These are phyloP conservation scores for Syzygium aqueum DNA, from an alignment of 345 rosid genomes.

Conservation along the genomic window DNA sequence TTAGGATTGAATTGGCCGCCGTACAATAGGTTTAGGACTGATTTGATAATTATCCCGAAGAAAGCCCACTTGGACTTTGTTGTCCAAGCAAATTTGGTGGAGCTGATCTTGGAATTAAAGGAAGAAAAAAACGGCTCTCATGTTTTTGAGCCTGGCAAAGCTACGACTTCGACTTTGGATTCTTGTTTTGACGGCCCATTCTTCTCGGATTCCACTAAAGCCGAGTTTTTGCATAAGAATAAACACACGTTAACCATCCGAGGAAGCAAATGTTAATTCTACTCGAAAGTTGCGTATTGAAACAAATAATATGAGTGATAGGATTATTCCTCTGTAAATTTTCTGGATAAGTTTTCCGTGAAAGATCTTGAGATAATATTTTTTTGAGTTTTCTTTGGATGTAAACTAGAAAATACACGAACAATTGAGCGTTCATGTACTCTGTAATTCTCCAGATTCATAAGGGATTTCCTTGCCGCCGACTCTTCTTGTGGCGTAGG, in stretches of 20 bases:
- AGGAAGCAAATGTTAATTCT: not conserved
- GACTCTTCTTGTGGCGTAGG: rapidly evolving
- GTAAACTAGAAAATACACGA: not conserved
- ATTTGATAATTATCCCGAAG: too few species aligned
- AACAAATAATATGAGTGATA: not conserved
- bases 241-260: not conserved
- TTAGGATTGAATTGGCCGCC: too few species aligned
- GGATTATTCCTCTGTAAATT: not conserved
- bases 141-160: too few species aligned
- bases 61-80: not conserved
- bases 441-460: not conserved
- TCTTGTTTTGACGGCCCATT: too few species aligned
- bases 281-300: not conserved
- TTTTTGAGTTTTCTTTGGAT: too few species aligned
- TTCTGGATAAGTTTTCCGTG: not conserved
- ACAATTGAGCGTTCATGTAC: too few species aligned
- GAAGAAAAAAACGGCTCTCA: not conserved
- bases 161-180: too few species aligned
- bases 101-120: not conserved
- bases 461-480: not conserved
- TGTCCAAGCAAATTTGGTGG: not conserved
- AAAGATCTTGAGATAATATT: not conserved
- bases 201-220: too few species aligned
- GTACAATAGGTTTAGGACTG: too few species aligned
- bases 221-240: not conserved